Conservation (phyloP, 2,329 filamentous ascomycete genomes). For the Botrytis deweyae region DNA sequence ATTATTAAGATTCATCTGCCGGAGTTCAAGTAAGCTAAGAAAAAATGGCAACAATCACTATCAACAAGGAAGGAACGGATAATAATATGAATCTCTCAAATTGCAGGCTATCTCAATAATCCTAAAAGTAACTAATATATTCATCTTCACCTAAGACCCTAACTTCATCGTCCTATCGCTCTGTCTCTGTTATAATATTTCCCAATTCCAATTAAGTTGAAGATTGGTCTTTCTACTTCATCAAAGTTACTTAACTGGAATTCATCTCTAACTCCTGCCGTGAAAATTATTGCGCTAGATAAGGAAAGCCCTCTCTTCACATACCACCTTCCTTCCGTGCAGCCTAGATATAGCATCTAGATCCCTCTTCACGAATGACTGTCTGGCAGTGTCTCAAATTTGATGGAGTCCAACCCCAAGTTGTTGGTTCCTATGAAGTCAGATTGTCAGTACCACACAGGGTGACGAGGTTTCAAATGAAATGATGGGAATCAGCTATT, state of each 20-base stretch:
- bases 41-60: background rate
- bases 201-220: background rate
- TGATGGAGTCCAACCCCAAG: slow-evolving; percentile 1
- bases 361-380: background rate
- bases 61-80: background rate
- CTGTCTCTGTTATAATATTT: background rate
- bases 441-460: background rate
- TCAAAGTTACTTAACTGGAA: background rate
- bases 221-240: background rate
- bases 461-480: accelerated
- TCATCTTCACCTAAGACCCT: background rate
- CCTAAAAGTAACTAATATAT: background rate
- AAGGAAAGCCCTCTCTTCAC: too few species aligned
- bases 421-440: background rate
- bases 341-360: background rate
- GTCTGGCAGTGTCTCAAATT: slow-evolving; percentile 2
- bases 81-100: background rate
- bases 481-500: accelerated
- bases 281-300: background rate
- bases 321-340: accelerated
- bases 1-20: background rate
- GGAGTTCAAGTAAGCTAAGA: background rate
- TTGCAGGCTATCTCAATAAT: too few species aligned
- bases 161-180: background rate
- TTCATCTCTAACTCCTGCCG: background rate